Base-by-base conservation (phyloP, 495 filamentous ascomycete genomes). In the Aspergillus carlsbadensis region DNA sequence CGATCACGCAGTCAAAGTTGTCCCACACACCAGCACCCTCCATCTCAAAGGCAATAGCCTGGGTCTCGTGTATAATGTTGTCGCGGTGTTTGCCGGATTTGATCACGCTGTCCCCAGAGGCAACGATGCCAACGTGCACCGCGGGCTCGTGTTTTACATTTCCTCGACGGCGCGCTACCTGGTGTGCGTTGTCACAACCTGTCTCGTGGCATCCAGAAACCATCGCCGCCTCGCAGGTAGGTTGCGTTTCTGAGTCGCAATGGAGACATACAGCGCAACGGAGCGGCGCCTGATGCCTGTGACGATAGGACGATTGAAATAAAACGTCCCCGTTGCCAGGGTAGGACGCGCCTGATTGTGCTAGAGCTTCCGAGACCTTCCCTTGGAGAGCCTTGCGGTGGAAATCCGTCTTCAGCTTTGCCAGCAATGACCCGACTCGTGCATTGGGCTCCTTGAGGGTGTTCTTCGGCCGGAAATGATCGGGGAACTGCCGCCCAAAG, bases 41-140 rank as follows among this genome's bases (percentile, higher is more conserved):
- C 67, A 74, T 77, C 53, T 77, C 73, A 24, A 77, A 76, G 8
- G 57, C 70, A 34, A 77, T 71, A 5, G 75, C 24, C 1, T 13
- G 4, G 11, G 37, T 8, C 18, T 36, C 47, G 18, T 15, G 11
- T 5, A 58, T 48, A 6, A 71, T 21, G 15, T 47, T 13, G 50
- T 73, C 68, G 0, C 70, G 63, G 44, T 65, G 59, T 5, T 60
- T 13, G 6, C 52, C 67, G 1, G 67, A 70, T 37, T 60, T 71
- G 63, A 72, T 60, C 10, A 72, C 66, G 3, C 52, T 53, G 50
- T 72, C 69, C 21, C 51, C 65, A n/a, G 66, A 75, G 21, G 58
- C 70, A 54, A 71, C 49, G 10, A 33, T 6, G 20, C 68, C 70
- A 34, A 68, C 41, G 40, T 65, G 64, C 10, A 67, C 41, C 8